Base-by-base conservation (phyloP, 345 rosid genomes). In the Brassica incana region DNA sequence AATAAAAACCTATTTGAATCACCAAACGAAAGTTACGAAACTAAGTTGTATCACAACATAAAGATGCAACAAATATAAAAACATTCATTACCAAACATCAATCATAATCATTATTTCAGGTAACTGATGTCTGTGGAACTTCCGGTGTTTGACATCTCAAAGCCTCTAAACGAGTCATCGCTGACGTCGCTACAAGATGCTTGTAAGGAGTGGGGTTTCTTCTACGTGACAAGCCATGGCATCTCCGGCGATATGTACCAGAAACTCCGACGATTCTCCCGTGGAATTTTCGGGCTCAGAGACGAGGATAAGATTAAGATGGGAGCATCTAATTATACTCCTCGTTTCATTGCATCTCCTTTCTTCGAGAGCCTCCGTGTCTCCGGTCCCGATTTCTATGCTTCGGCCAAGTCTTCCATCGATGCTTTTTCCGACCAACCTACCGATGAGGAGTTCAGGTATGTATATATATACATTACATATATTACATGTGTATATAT, bases 301-400 rank as follows among this genome's bases (percentile, higher is more conserved):
- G 33, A 75, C 2, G 90, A 87, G 36, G 79, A 84, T 36, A 90
- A 94, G 74, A 85, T 88, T 85, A 90, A 86, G 85, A 81, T 89
- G 12, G 90, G 94, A 1, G 89, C 92, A 0, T 75, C 82, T 15
- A 82, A 88, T 14, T 91, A 88, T 80, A 88, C 94, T 69, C 97
- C 98, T 1, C 91, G 79, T 75, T 93, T 91, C 87, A 90, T 93
- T 8, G 98, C 97, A 45, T 93, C 95, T 18, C 98, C 97, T 16
- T 93, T 84, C 80, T 93, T 91, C 45, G 98, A 93, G 69, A 89
- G 98, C 79, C 80, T 93, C 5, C 81, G 85, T 30, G 94, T 93
- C 15, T 82, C 87, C 6, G 92, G 98, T 52, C 94, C 97, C 0
- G 92, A 90, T 68, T 93, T 90, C 85, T 81, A 83, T 8, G 61